These are phyloP conservation scores for Suhomyces sp. DNA, from an alignment of 805 yeast genomes.

Conservation along the genomic window DNA sequence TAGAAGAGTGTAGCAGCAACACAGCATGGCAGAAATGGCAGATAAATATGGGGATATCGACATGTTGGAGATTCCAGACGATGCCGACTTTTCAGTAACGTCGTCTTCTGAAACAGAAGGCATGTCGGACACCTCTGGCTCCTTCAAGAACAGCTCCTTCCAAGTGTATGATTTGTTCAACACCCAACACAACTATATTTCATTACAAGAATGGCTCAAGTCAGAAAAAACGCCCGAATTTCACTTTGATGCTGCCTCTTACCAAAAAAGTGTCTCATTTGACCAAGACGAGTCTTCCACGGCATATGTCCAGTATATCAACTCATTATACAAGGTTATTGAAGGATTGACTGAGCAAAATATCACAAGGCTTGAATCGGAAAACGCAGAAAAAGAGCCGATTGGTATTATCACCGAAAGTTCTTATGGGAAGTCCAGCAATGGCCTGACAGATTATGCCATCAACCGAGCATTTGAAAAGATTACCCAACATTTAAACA, in stretches of 20 bases:
- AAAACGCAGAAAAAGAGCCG: conserved; percentile 21
- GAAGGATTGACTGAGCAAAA: conserved; percentile 31
- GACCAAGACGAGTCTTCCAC: conserved; percentile 33
- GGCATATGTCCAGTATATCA: conserved; percentile 47
- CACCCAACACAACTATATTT: conserved; percentile 24
- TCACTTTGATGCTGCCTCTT: conserved; percentile 43
- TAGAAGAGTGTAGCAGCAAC: neutral
- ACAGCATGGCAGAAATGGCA: neutral
- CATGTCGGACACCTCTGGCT: conserved; percentile 11
- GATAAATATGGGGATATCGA: conserved; percentile 34
- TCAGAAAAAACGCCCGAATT: conserved; percentile 32
- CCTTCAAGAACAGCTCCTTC: conserved; percentile 1
- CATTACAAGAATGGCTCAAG: conserved; percentile 49
- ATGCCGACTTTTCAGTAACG: conserved; percentile 14
- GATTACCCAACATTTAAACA: neutral
- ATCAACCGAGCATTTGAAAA: conserved; percentile 1
- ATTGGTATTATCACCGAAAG: conserved; percentile 26
- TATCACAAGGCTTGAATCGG: conserved; percentile 12
- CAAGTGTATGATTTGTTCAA: conserved; percentile 6
- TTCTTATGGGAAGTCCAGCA: neutral
- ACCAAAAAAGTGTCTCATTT: conserved; percentile 31
- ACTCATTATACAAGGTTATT: conserved; percentile 49
- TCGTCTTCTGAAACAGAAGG: conserved; percentile 19
- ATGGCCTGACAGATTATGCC: neutral
- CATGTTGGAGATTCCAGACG: conserved; percentile 44